Conservation (phyloP, 2,329 filamentous ascomycete genomes). For the Sphaerulina musiva region DNA sequence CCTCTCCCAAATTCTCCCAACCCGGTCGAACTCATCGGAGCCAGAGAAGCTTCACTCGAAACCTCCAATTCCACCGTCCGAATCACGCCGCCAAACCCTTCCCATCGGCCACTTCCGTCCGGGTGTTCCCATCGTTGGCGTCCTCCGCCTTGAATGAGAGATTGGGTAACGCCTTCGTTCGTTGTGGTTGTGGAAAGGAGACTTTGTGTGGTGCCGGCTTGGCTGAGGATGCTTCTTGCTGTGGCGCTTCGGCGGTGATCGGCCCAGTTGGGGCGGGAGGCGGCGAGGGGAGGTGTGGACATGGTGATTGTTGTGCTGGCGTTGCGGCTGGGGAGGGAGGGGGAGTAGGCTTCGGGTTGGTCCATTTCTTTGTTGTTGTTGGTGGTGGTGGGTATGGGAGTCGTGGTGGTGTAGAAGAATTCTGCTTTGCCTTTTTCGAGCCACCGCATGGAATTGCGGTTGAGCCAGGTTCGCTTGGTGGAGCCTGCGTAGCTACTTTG, state of each 20-base stretch:
- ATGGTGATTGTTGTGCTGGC: background rate
- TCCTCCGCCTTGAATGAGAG: constrained; percentile 9
- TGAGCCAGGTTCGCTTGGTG: constrained; percentile 5
- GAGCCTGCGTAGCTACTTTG: constrained; percentile 11
- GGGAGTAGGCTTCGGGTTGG: constrained; percentile 1
- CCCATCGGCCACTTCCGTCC: constrained; percentile 12
- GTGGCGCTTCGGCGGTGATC: background rate
- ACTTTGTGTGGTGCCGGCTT: constrained; percentile 3
- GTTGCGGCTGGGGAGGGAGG: constrained; percentile 3
- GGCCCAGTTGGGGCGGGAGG: background rate
- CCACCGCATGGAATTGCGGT: constrained; percentile 3
- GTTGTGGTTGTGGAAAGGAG: background rate
- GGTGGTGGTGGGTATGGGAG: too few species aligned
- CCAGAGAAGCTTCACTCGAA: constrained; percentile 1
- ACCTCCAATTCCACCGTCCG: constrained; percentile 17
- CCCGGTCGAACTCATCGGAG: constrained; percentile 1
- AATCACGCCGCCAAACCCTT: constrained; percentile 15
- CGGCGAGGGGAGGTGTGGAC: background rate
- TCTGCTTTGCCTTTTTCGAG: constrained; percentile 6
- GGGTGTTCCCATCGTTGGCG: constrained; percentile 11
- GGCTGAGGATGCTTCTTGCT: constrained; percentile 3
- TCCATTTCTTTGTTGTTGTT: constrained; percentile 1
- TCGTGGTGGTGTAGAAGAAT: background rate
- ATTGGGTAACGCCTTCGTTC: background rate
- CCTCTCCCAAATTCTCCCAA: constrained; percentile 12